Percentiles rank a stretch among this genome's conserved stretches.
Evolutionary conservation across 176 grass and related monocot genomes (phyloP).

Genomic region (Oryza meyeriana): DNA sequence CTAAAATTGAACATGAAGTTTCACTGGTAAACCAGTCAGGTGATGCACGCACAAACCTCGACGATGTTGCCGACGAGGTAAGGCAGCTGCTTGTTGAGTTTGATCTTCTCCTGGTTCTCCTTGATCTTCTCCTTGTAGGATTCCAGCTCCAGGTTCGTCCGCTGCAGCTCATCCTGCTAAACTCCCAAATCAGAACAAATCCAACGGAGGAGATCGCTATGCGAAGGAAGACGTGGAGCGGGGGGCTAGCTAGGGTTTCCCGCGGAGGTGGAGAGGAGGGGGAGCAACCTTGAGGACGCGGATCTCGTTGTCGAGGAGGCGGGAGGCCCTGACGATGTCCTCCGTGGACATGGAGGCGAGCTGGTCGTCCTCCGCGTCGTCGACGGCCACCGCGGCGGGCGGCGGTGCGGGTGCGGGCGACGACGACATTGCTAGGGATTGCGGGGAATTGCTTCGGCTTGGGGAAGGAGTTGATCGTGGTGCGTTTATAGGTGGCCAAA

Average conservation of each 20-base stretch:
- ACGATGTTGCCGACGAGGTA: slow-evolving; percentile 87
- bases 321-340: slow-evolving; percentile 45
- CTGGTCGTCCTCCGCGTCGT: slow-evolving; percentile 63
- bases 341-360: slow-evolving; percentile 75
- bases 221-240: background rate
- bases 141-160: slow-evolving; percentile 67
- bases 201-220: background rate
- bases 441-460: background rate
- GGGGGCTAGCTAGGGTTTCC: slow-evolving; percentile 12
- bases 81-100: slow-evolving; percentile 78
- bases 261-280: background rate
- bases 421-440: background rate
- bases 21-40: background rate
- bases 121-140: slow-evolving; percentile 81
- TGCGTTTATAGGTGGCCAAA: too few species aligned
- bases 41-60: slow-evolving; percentile 46
- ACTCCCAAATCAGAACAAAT: background rate
- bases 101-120: slow-evolving; percentile 91
- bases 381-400: slow-evolving; percentile 37
- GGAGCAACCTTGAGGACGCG: slow-evolving; percentile 68
- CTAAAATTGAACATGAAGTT: background rate
- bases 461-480: background rate
- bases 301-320: slow-evolving; percentile 86
- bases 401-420: background rate
- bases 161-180: slow-evolving; percentile 65